Conservation (phyloP, 139 green algal genomes). For the Chlorella sp. region DNA sequence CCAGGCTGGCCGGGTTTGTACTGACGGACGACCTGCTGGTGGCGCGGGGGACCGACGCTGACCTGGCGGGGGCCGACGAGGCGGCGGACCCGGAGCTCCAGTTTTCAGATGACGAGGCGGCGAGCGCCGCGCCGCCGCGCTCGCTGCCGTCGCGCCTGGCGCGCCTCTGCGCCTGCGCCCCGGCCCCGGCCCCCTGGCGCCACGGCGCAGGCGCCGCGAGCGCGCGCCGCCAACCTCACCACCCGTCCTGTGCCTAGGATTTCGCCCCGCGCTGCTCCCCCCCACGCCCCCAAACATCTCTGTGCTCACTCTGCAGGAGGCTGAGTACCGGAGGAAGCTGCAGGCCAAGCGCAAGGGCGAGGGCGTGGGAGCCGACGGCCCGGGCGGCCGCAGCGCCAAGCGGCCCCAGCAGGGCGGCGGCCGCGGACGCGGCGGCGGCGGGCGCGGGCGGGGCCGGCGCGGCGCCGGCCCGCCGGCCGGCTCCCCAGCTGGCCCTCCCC, state of each 20-base stretch:
- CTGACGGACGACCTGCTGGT: conserved; percentile 27
- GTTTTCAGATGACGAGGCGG: conserved; percentile 47
- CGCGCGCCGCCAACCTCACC: background rate
- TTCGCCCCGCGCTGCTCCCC: background rate
- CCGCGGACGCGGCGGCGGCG: background rate
- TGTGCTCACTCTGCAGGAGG: conserved; percentile 19
- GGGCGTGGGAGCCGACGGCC: background rate
- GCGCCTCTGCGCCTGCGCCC: background rate
- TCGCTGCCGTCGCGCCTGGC: background rate
- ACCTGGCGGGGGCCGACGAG: conserved; percentile 26
- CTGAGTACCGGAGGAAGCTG: conserved; percentile 28
- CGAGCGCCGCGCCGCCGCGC: background rate
- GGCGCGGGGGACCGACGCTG: conserved; percentile 7
- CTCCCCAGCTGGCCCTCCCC: no score
- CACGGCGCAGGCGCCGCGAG: background rate
- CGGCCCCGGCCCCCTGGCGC: background rate
- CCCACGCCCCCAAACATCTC: background rate
- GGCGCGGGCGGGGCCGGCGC: background rate
- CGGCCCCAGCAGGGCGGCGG: conserved; percentile 1
- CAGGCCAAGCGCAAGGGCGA: conserved; percentile 32
- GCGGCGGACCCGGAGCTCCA: conserved; percentile 21
- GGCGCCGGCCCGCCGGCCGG: background rate
- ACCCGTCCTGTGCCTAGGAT: background rate
- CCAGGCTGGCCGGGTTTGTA: conserved; percentile 39
- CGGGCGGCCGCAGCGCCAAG: conserved; percentile 1